Evolutionary conservation across 305 asterid species (phyloP), one percentile per base, ranked within the genome.

Genomic region (Fraxinus angustifolia): DNA sequence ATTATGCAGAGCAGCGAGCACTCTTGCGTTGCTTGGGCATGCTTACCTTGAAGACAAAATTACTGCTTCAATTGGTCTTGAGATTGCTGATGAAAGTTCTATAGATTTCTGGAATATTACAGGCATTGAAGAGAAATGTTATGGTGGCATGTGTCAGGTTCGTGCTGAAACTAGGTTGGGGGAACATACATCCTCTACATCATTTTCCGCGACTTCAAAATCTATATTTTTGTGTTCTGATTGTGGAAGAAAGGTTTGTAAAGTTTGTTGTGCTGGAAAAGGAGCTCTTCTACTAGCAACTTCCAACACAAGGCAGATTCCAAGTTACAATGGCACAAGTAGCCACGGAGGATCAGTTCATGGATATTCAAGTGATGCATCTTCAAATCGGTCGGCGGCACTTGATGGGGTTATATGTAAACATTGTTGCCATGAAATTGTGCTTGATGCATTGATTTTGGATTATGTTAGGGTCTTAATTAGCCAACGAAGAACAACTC

Each of bases 31-130:
- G 81, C 94, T 94, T 84, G 99, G 97, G 85, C 97, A 94, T 58
- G 89, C 91, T 76, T 90, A 93, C 73, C 82, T 90, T 80, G 98
- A 96, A 91, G 99, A 96, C 86, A 96, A 93, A 91, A 83, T 87
- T 84, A 89, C 90, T 84, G 93, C 93, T 84, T 88, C 97, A 62
- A 87, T 93, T 85, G 98, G 97, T 85, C 98, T 96, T 80, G 95
- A 91, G 75, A 77, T 83, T 86, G 82, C 80, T 71, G 93, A 89
- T 82, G 91, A 91, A 81, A 83, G 80, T 77, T 33, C 91, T 75
- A 78, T 93, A 83, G 99, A 94, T 88, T 96, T 96, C 90, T 96
- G 99, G 99, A 96, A 96, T 86, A 82, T 93, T 85, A 86, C 89
- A 62, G 86, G 91, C 80, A 89, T 91, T 33, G 96, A 88, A 79